Conservation (phyloP, 164 flowering plant genomes). For the Chimonanthus praecox region DNA sequence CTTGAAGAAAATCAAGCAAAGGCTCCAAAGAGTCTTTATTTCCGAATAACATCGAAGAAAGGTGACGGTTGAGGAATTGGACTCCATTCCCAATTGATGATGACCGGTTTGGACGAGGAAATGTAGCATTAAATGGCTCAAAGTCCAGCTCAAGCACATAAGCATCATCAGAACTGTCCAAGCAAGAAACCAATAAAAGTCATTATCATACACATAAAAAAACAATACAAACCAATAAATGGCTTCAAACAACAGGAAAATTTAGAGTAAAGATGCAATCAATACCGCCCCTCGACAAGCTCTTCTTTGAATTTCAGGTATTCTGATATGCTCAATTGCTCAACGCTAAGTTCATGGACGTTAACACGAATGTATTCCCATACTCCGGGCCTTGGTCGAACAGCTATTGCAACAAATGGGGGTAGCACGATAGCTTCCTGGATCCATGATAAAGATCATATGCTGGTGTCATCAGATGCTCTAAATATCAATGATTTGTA, state of each 20-base stretch:
- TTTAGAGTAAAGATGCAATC: neutral
- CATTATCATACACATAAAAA: neutral
- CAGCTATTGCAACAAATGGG: conserved; percentile 88
- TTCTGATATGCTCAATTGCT: conserved; percentile 72
- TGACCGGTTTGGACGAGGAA: conserved; percentile 78
- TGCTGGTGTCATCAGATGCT: no score
- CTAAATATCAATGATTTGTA: no score
- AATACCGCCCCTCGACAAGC: conserved; percentile 70
- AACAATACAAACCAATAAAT: neutral
- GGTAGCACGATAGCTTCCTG: conserved; percentile 94
- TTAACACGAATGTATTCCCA: conserved; percentile 98
- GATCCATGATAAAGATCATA: conserved; percentile 12
- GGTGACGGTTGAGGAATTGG: conserved; percentile 93
- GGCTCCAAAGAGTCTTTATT: conserved; percentile 86
- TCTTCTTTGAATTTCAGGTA: conserved; percentile 81
- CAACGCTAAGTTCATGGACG: conserved; percentile 74
- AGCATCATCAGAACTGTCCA: conserved; percentile 30
- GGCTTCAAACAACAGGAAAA: neutral
- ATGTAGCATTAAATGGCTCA: conserved; percentile 82
- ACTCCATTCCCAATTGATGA: conserved; percentile 96
- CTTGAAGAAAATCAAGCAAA: conserved; percentile 77
- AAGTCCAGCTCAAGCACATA: conserved; percentile 85
- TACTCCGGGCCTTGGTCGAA: conserved; percentile 96
- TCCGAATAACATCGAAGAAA: conserved; percentile 83
- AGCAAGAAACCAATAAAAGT: neutral